Evolutionary conservation across 768 basidiomycete genomes (phyloP), one percentile per base, ranked within the genome.

Genomic region (Lactarius trivialis): DNA sequence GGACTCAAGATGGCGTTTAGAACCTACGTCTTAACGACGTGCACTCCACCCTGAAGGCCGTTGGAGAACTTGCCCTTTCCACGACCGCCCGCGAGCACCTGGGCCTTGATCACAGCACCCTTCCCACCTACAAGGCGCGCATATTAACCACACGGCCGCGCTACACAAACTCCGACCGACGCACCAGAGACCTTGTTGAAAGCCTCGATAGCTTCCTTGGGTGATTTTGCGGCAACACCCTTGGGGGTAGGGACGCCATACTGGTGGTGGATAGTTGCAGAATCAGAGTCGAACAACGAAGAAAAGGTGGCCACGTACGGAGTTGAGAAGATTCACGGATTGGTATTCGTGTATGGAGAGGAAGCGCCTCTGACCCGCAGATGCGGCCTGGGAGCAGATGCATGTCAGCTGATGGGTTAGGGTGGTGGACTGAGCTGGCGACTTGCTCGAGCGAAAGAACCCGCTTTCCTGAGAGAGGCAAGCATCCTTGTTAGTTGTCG

Each of bases 271-370:
- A 11, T 43, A 21, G 32, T 37, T 60, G 53, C 55, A 43, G 54
- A 55, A 54, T 56, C 52, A 49, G 53, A 39, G 11, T 14, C 0
- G 48, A 37, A 7, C 11, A 1, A 41, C 24, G 36, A 56, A 28
- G 39, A 55, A 39, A 37, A 54, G 17, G 32, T 50, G 55, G 37
- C 71, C 80, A 70, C 72, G 19, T 66, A 98, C 96, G 66, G 93
- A 87, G 78, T 98, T 97, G 68, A 99, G 83, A 51, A 99, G 81
- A 67, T 88, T 86, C 75, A 98, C 89, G 49, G 94, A 96, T 75
- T 98, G 95, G 78, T 97, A 92, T 78, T 99, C 97, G 77, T 99
- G 97, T 70, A 99, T 94, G 28, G 93, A 96, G 70, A 98, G 85
- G 73, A 85, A 89, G 67, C 94, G 91, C 78, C 81, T 90, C 82